Evolutionary conservation across 768 basidiomycete genomes (phyloP).

Genomic region (Suillus plorans): DNA sequence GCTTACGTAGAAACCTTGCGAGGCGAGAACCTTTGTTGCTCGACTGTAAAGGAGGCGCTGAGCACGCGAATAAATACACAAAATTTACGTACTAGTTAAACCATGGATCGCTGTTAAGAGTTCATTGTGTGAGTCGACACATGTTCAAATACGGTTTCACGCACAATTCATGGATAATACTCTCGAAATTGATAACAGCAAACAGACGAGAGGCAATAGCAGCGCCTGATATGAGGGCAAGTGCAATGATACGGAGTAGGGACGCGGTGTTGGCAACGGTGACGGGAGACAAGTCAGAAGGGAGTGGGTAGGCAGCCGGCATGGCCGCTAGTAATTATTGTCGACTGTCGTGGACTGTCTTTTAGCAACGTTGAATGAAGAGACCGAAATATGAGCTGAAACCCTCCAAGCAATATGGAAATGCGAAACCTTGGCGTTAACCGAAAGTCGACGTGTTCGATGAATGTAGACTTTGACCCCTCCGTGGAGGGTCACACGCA

Average conservation of each 20-base stretch:
- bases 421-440: constrained; percentile 2
- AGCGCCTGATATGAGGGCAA: constrained; percentile 88
- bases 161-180: constrained; percentile 99
- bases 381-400: background rate
- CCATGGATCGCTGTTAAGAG: constrained; percentile 82
- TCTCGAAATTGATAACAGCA: constrained; percentile 97
- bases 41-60: constrained; percentile 52
- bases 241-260: constrained; percentile 85
- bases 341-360: constrained; percentile 3
- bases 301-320: constrained; percentile 73
- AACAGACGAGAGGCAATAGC: constrained; percentile 96
- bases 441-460: constrained; percentile 24
- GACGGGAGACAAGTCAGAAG: constrained; percentile 63
- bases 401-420: background rate
- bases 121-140: background rate
- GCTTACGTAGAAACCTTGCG: constrained; percentile 93
- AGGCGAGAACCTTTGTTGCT: constrained; percentile 86
- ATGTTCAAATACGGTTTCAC: constrained; percentile 29
- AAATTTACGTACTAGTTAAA: constrained; percentile 86
- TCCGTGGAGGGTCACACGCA: background rate
- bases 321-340: constrained; percentile 45
- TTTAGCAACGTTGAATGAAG: constrained; percentile 2
- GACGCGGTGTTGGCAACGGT: constrained; percentile 88
- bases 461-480: constrained; percentile 3
- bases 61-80: background rate